These are phyloP conservation scores for Isatis lusitanica DNA, from an alignment of 441 rosid species.

Conservation along the genomic window DNA sequence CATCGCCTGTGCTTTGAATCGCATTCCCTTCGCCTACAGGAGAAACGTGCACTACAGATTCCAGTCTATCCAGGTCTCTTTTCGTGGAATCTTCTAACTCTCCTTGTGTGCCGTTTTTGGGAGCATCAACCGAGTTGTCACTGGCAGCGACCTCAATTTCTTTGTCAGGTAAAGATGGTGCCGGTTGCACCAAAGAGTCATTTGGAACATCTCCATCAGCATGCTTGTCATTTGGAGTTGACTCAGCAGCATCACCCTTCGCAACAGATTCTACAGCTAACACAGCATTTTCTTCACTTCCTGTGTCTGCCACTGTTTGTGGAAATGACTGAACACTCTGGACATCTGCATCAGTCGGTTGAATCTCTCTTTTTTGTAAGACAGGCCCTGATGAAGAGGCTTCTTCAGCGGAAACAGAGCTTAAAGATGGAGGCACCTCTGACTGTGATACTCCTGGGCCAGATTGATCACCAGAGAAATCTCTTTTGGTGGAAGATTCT, in stretches of 20 bases:
- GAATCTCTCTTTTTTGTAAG: conserved; percentile 38
- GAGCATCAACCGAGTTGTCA: conserved; percentile 43
- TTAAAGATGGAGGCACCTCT: conserved; percentile 36
- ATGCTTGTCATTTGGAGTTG: conserved; percentile 46
- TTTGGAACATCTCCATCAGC: conserved; percentile 49
- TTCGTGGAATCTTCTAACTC: conserved; percentile 48
- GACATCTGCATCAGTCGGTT: conserved; percentile 41
- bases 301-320: conserved; percentile 39
- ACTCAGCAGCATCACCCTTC: conserved; percentile 34
- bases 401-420: conserved; percentile 43
- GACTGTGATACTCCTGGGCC: conserved; percentile 37
- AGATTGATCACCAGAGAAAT: conserved; percentile 41
- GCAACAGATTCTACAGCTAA: conserved; percentile 42
- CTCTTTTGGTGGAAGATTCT: conserved; percentile 42
- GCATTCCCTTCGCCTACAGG: conserved; percentile 42
- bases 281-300: conserved; percentile 39
- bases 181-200: conserved; percentile 41
- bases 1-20: conserved; percentile 42
- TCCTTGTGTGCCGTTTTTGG: conserved; percentile 33
- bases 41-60: conserved; percentile 42
- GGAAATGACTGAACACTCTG: conserved; percentile 35
- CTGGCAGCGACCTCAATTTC: conserved; percentile 49
- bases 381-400: conserved; percentile 38
- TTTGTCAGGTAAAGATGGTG: conserved; percentile 46
- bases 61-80: conserved; percentile 49